Evolutionary conservation across 352 stramenopile species (phyloP).

Genomic region (Peronospora destructor): DNA sequence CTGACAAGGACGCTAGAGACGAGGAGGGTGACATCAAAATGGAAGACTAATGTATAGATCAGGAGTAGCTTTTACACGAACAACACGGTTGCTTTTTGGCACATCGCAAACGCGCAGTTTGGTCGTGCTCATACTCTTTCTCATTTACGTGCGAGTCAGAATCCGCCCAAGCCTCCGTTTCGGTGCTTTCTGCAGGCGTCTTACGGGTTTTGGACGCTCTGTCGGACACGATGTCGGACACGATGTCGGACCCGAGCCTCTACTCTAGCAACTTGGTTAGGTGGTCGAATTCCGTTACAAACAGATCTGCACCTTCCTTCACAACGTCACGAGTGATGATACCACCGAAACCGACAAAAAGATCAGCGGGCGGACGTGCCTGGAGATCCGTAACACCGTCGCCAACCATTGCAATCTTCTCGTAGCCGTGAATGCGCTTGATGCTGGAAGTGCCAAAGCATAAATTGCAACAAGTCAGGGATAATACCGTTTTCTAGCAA

Average conservation of each 20-base stretch:
- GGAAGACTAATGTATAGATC: conserved; percentile 39
- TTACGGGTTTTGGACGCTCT: neutral
- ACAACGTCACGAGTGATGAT: conserved; percentile 92
- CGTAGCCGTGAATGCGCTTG: conserved; percentile 87
- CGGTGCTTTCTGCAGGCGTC: neutral
- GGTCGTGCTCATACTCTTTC: conserved; percentile 11
- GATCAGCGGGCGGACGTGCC: conserved; percentile 92
- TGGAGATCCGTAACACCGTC: conserved; percentile 98
- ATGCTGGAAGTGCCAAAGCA: conserved; percentile 42
- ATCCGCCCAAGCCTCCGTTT: neutral
- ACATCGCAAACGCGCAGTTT: conserved; percentile 11
- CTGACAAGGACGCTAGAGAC: conserved; percentile 23
- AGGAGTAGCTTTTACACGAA: conserved; percentile 33
- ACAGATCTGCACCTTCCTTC: conserved; percentile 93
- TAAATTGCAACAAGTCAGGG: conserved; percentile 5
- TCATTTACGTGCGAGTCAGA: neutral
- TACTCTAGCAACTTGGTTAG: conserved; percentile 65
- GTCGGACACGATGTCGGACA: neutral
- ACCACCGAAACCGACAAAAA: conserved; percentile 97
- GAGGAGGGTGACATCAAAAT: conserved; percentile 42
- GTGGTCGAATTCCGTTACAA: conserved; percentile 93
- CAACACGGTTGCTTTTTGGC: conserved; percentile 24
- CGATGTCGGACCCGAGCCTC: conserved; percentile 1
- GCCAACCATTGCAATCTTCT: conserved; percentile 97
- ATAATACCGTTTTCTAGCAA: neutral